Percentiles rank a stretch among this genome's conserved stretches.
Evolutionary conservation across 306 rosid genomes (phyloP).

Genomic region (Ceratonia siliqua): DNA sequence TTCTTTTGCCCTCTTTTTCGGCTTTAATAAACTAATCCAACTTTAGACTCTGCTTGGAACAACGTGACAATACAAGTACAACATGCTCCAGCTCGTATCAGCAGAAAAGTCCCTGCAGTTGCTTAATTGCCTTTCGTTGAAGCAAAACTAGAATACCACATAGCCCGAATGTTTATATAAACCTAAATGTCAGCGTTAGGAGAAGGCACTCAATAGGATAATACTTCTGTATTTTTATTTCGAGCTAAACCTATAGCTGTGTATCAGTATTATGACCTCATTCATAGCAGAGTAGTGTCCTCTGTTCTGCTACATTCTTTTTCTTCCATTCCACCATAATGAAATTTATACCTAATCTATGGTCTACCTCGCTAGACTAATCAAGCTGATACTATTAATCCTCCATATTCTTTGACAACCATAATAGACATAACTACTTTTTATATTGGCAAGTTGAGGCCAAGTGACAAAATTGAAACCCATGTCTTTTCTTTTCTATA

Average conservation of each 20-base stretch:
- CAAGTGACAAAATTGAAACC: not conserved
- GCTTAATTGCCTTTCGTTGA: not conserved
- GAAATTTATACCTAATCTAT: conserved; percentile 5
- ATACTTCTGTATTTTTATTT: conserved; percentile 22
- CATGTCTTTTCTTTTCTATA: not conserved
- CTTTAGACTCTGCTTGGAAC: not conserved
- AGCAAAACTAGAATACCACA: not conserved
- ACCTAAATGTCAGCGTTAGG: not conserved
- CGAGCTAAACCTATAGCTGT: not conserved
- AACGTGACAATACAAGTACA: not conserved
- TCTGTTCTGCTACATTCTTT: not conserved
- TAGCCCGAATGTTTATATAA: not conserved
- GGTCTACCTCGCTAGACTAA: not conserved
- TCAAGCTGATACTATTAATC: not conserved
- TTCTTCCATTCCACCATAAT: conserved; percentile 5
- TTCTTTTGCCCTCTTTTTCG: not conserved
- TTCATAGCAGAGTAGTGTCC: not conserved
- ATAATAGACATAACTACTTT: not conserved
- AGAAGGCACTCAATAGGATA: no score
- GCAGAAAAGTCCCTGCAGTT: not conserved
- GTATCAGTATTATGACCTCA: not conserved
- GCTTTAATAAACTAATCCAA: conserved; percentile 10
- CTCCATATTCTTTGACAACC: not conserved
- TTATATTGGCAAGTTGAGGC: not conserved
- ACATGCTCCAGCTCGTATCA: conserved; percentile 7